Conservation (phyloP, 306 rosid genomes). For the Acmispon strigosus region DNA sequence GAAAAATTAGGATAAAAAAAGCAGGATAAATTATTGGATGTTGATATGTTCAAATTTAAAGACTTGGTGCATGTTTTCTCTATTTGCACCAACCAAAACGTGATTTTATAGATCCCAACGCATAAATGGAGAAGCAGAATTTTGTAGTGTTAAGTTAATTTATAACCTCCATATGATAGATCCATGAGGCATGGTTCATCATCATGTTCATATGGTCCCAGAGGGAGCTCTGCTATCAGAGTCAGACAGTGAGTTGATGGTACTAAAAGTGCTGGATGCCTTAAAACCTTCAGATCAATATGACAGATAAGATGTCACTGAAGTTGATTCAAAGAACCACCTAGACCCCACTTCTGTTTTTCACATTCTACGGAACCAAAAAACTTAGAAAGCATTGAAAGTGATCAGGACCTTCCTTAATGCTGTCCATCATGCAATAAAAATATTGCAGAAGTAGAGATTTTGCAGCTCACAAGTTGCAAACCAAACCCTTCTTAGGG, state of each 20-base stretch:
- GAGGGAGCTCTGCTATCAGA: neutral
- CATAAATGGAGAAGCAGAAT: neutral
- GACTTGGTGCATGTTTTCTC: too few species aligned
- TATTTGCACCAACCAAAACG: too few species aligned
- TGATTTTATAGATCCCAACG: too few species aligned
- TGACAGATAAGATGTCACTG: constrained; percentile 16
- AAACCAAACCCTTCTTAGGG: neutral
- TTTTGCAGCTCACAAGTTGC: neutral
- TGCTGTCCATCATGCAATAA: neutral
- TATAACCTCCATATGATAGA: neutral
- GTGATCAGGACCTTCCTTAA: neutral
- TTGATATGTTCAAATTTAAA: neutral
- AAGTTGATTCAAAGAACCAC: constrained; percentile 1
- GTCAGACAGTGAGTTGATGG: constrained; percentile 10
- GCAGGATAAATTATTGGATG: neutral
- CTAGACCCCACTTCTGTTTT: constrained; percentile 5
- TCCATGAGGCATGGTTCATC: constrained; percentile 5
- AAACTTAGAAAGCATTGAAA: neutral
- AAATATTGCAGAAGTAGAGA: neutral
- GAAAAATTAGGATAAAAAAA: neutral
- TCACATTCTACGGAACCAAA: constrained; percentile 8
- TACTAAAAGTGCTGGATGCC: constrained; percentile 26
- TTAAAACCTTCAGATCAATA: constrained; percentile 18
- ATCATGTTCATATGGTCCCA: neutral
- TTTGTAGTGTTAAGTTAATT: neutral